phyloP scores from a whole-genome alignment of 2,329 filamentous ascomycete species.

The Pseudogymnoascus sp. region DNA sequence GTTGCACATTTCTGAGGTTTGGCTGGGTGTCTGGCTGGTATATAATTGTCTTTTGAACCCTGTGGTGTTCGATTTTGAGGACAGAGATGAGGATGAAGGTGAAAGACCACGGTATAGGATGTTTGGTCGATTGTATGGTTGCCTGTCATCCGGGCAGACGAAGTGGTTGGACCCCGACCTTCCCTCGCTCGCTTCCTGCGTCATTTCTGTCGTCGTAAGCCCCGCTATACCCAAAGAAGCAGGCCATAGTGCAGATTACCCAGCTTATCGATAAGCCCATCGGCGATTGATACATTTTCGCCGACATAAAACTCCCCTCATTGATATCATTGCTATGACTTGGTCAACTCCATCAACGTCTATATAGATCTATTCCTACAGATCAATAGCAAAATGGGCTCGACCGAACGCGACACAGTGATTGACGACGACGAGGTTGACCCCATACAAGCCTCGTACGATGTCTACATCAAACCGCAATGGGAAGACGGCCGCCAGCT shows the following conservation, averaged over 20 bases:
- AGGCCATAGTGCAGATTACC: background rate
- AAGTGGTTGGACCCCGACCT: background rate
- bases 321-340: background rate
- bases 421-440: constrained; percentile 38
- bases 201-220: constrained; percentile 7
- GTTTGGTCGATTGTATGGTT: constrained; percentile 5
- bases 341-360: background rate
- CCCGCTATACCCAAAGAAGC: background rate
- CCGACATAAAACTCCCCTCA: constrained; percentile 6
- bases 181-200: background rate
- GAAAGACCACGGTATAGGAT: background rate
- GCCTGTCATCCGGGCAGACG: background rate
- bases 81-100: background rate
- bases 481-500: constrained; percentile 55
- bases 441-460: constrained; percentile 66
- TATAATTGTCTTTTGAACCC: background rate
- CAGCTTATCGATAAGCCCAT: constrained; percentile 6
- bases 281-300: constrained; percentile 5
- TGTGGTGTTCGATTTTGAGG: background rate
- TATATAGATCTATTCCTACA: background rate
- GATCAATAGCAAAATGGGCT: constrained; percentile 4
- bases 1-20: constrained; percentile 42
- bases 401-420: constrained; percentile 1
- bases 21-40: background rate
- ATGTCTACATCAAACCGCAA: constrained; percentile 74